phyloP scores from a whole-genome alignment of 2,329 filamentous ascomycete species.

The Microcyclosporella mali region DNA sequence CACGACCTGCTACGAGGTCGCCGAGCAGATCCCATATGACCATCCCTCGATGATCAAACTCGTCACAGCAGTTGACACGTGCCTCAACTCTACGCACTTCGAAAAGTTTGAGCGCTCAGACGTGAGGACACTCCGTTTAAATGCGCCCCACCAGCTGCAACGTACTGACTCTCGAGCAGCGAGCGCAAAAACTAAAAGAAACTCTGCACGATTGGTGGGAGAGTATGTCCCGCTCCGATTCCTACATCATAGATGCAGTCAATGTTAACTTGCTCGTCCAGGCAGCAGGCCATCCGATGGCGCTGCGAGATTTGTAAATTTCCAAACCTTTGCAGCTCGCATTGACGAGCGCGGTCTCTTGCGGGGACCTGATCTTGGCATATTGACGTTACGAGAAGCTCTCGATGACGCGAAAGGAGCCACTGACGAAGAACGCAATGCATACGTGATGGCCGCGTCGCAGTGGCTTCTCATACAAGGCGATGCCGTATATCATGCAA shows the following conservation, averaged over 20 bases:
- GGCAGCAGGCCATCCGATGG: slow-evolving; percentile 1
- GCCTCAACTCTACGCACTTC: background rate
- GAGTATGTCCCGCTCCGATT: background rate
- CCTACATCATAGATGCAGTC: background rate
- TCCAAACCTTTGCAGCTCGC: slow-evolving; percentile 2
- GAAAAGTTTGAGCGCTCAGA: background rate
- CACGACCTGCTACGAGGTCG: slow-evolving; percentile 5
- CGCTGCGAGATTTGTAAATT: slow-evolving; percentile 1
- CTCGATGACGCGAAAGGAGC: background rate
- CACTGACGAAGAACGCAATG: background rate
- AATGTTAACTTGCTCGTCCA: background rate
- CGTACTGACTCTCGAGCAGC: background rate
- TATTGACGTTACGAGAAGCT: background rate
- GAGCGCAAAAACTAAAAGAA: slow-evolving; percentile 1
- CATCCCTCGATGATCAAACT: slow-evolving; percentile 3
- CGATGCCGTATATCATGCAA: background rate
- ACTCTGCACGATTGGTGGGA: slow-evolving; percentile 2
- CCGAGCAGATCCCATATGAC: slow-evolving; percentile 4
- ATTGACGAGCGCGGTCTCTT: background rate
- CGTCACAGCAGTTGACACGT: background rate
- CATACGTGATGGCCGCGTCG: slow-evolving; percentile 1
- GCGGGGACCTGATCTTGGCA: background rate
- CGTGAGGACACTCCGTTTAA: no score
- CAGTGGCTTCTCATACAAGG: background rate
- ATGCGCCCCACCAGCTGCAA: background rate